Conservation (phyloP, 768 basidiomycete genomes). For the Daedalea quercina region DNA sequence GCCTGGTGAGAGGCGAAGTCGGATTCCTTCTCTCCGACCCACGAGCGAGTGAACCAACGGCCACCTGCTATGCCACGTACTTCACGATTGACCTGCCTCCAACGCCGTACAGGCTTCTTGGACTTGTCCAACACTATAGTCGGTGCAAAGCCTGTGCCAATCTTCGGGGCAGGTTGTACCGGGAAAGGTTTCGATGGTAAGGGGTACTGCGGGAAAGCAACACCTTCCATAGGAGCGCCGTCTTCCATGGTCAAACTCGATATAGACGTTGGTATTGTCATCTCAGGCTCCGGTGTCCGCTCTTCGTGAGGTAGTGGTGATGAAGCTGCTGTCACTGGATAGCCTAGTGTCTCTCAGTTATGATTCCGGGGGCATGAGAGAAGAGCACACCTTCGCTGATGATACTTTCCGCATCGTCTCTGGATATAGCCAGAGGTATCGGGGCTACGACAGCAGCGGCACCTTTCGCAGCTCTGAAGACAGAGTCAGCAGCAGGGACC, state of each 20-base stretch:
- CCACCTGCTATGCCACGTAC: slow-evolving; percentile 80
- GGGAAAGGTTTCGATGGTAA: slow-evolving; percentile 80
- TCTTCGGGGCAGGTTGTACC: slow-evolving; percentile 72
- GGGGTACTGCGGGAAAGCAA: slow-evolving; percentile 67
- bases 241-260: slow-evolving; percentile 28
- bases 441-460: not conserved
- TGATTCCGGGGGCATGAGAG: not conserved
- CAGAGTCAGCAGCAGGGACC: not conserved
- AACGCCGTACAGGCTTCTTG: slow-evolving; percentile 55
- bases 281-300: slow-evolving; percentile 22
- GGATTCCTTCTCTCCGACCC: slow-evolving; percentile 82
- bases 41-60: slow-evolving; percentile 72
- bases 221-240: slow-evolving; percentile 42
- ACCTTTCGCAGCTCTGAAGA: slow-evolving; percentile 13
- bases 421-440: slow-evolving; percentile 10
- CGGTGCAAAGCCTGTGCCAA: slow-evolving; percentile 67
- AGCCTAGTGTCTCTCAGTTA: slow-evolving; percentile 31
- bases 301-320: slow-evolving; percentile 55
- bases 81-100: slow-evolving; percentile 71
- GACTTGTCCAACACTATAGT: slow-evolving; percentile 59
- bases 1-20: slow-evolving; percentile 37
- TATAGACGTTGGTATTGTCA: slow-evolving; percentile 8
- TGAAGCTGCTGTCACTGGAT: slow-evolving; percentile 66
- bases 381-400: slow-evolving; percentile 48
- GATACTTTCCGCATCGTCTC: slow-evolving; percentile 41